Percentiles rank a stretch among this genome's conserved stretches.
Conservation (phyloP, 345 rosid genomes). For the Brassica rapa region DNA sequence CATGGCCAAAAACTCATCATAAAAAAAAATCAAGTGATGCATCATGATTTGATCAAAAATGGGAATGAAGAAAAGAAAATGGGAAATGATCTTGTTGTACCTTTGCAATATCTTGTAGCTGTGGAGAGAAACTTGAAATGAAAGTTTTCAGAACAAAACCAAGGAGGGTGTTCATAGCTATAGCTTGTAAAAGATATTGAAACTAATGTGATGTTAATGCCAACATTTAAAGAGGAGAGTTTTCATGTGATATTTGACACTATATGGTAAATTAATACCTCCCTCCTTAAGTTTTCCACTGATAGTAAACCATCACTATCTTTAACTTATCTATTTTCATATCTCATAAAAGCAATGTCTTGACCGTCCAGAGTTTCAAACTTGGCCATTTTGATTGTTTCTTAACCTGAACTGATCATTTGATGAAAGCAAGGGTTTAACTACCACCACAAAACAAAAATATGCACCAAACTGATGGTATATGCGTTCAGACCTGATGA, state of each 20-base stretch:
- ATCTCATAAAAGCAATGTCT: constrained; percentile 11
- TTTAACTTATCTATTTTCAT: neutral
- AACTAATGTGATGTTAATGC: neutral
- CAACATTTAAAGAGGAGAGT: constrained; percentile 9
- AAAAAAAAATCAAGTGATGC: neutral
- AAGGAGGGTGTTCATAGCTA: neutral
- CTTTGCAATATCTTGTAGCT: constrained; percentile 8
- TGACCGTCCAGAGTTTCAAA: neutral
- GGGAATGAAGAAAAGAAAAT: neutral
- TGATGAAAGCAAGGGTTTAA: too few species aligned
- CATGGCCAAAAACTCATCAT: neutral
- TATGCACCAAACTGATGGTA: too few species aligned
- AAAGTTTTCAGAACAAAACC: neutral
- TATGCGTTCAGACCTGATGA: too few species aligned
- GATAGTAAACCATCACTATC: neutral
- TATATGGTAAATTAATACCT: neutral
- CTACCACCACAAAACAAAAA: too few species aligned
- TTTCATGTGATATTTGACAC: constrained; percentile 10
- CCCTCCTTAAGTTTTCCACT: constrained; percentile 2
- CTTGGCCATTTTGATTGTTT: too few species aligned
- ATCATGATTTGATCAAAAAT: neutral
- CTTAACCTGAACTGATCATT: too few species aligned
- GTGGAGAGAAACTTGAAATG: neutral
- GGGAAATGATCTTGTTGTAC: neutral
- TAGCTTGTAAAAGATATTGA: constrained; percentile 1